phyloP scores from a whole-genome alignment of 1,139 yeast species.

The Lodderomyces elongisporus region DNA sequence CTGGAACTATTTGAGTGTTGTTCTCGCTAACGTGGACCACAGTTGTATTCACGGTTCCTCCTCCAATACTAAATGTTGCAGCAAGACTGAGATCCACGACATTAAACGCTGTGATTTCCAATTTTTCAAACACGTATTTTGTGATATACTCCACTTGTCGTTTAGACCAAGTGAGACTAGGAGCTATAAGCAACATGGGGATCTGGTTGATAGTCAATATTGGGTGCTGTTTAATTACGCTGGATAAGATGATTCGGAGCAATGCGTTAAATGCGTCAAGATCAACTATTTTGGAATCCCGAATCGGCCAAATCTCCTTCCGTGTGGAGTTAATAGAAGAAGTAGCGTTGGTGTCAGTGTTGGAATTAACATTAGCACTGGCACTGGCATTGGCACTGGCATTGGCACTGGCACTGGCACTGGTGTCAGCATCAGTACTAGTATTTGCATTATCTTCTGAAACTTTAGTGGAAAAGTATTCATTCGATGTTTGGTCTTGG shows the following conservation, averaged over 20 bases:
- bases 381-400: not conserved
- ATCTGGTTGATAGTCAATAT: constrained; percentile 44
- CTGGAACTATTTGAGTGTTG: constrained; percentile 72
- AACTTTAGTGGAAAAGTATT: constrained; percentile 28
- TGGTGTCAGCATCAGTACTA: constrained; percentile 15
- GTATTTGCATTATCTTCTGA: not conserved
- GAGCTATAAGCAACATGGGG: constrained; percentile 52
- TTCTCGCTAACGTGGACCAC: constrained; percentile 80
- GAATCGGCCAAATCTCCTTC: constrained; percentile 58
- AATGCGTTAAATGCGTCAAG: constrained; percentile 68
- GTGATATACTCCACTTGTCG: constrained; percentile 63
- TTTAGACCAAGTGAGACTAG: constrained; percentile 68
- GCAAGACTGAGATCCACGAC: constrained; percentile 67
- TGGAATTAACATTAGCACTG: constrained; percentile 7
- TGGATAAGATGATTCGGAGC: constrained; percentile 54
- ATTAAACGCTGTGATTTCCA: constrained; percentile 71
- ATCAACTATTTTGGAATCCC: constrained; percentile 58
- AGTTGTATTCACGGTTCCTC: constrained; percentile 51
- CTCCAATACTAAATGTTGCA: constrained; percentile 63
- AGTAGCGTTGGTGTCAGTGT: constrained; percentile 21
- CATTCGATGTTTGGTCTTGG: constrained; percentile 40
- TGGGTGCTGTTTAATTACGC: constrained; percentile 50
- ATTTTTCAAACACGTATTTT: constrained; percentile 67
- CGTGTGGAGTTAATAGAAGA: too few species aligned
- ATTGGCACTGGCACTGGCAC: too few species aligned